Evolutionary conservation across 2,329 filamentous ascomycete species (phyloP).

Genomic region (Colletotrichum chrysophilum): DNA sequence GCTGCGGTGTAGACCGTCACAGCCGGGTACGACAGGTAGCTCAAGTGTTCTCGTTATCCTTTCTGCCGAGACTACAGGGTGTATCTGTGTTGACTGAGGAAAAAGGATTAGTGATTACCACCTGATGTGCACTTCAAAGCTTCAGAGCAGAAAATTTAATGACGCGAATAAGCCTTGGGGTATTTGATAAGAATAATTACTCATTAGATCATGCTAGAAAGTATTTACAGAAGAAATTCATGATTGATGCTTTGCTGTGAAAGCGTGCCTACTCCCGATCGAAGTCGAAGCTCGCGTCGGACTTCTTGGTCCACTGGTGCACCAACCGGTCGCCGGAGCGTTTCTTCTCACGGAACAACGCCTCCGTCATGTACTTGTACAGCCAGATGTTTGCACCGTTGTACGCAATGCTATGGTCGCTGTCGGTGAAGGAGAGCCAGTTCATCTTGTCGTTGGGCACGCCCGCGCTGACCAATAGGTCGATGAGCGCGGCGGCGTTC

Average conservation of each 20-base stretch:
- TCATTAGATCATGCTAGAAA: neutral
- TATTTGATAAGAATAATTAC: no score
- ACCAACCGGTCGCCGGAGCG: conserved; percentile 37
- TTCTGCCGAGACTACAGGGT: no score
- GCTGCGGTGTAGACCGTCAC: no score
- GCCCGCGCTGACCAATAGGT: conserved; percentile 63
- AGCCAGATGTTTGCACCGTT: conserved; percentile 60
- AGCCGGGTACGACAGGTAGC: no score
- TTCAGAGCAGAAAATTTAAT: no score
- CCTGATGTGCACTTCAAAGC: no score
- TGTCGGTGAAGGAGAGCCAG: conserved; percentile 70
- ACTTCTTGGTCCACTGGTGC: conserved; percentile 40
- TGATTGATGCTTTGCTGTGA: fast-evolving
- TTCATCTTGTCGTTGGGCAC: conserved; percentile 67
- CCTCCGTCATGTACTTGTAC: conserved; percentile 67
- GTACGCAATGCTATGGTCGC: conserved; percentile 66
- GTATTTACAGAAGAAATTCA: neutral
- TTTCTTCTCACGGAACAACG: conserved; percentile 66
- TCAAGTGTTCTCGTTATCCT: no score
- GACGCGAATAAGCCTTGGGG: no score
- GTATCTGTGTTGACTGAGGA: no score
- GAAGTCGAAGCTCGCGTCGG: neutral
- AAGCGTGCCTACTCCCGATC: neutral
- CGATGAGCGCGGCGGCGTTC: conserved; percentile 65
- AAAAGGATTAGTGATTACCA: no score